Conservation (phyloP, 1,284 basidiomycete species). For the Rhodotorula sp. region DNA sequence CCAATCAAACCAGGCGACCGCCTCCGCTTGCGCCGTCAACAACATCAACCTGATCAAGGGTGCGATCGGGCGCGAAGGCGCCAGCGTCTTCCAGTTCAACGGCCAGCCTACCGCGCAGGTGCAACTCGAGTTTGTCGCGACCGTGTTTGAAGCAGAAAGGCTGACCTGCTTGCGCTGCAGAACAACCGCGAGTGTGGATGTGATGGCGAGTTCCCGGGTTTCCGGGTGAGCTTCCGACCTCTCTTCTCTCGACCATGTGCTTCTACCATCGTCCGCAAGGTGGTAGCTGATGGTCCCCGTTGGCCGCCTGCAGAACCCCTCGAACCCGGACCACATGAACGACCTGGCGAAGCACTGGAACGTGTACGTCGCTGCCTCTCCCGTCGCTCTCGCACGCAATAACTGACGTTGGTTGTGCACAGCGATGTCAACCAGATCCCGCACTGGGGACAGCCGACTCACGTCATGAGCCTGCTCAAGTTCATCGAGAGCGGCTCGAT, state of each 20-base stretch:
- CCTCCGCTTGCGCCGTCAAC: conserved; percentile 14
- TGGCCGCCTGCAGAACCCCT: background rate
- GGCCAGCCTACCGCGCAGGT: conserved; percentile 19
- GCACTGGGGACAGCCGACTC: conserved; percentile 16
- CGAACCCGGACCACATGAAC: conserved; percentile 14
- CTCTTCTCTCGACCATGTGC: background rate
- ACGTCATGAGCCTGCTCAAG: conserved; percentile 17
- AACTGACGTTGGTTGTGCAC: background rate
- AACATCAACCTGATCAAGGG: conserved; percentile 20
- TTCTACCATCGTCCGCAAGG: too few species aligned
- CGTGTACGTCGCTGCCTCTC: background rate
- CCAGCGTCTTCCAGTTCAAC: conserved; percentile 18
- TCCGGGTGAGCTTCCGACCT: background rate
- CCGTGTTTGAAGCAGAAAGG: background rate
- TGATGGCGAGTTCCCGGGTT: conserved; percentile 16
- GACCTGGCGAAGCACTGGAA: conserved; percentile 19
- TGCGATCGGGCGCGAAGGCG: conserved; percentile 3
- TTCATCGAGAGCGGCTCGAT: conserved; percentile 14
- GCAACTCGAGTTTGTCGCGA: background rate
- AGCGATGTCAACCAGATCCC: conserved; percentile 14
- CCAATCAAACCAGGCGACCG: conserved; percentile 14
- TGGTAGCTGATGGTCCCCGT: too few species aligned
- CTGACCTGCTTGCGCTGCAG: background rate
- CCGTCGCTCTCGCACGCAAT: background rate
- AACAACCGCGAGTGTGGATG: conserved; percentile 19